Conservation (phyloP, 1,284 basidiomycete genomes). For the Heterobasidion annosum region DNA sequence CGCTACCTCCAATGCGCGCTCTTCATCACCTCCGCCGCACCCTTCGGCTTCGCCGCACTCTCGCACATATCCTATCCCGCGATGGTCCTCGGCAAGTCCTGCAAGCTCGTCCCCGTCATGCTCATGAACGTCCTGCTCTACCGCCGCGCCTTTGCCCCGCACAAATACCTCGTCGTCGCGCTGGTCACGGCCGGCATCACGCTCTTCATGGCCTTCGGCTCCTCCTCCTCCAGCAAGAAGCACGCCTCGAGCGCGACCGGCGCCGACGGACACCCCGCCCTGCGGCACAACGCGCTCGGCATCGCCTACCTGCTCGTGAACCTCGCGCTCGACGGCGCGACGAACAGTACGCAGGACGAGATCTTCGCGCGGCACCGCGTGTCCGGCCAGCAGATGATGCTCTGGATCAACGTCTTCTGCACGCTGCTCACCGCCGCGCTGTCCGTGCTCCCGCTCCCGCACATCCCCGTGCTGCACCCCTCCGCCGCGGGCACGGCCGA, state of each 20-base stretch:
- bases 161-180: conserved; percentile 91
- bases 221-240: conserved; percentile 38
- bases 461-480: conserved; percentile 71
- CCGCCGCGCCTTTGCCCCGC: conserved; percentile 80
- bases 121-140: conserved; percentile 91
- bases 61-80: conserved; percentile 97
- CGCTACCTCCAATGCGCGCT: conserved; percentile 78
- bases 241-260: conserved; percentile 20
- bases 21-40: conserved; percentile 87
- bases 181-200: conserved; percentile 93
- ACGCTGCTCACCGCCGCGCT: conserved; percentile 61
- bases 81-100: conserved; percentile 97
- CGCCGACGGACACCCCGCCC: conserved; percentile 25
- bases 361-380: conserved; percentile 78
- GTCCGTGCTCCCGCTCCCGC: conserved; percentile 61
- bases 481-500: conserved; percentile 53
- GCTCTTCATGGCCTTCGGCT: conserved; percentile 88
- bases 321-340: conserved; percentile 86
- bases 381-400: conserved; percentile 98
- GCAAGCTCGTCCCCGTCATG: conserved; percentile 96
- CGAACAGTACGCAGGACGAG: conserved; percentile 98
- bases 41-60: conserved; percentile 91
- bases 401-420: conserved; percentile 89
- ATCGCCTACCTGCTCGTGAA: conserved; percentile 76
- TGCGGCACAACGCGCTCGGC: conserved; percentile 43